Conservation (phyloP, 1,139 yeast genomes). For the Taphrina sp. region DNA sequence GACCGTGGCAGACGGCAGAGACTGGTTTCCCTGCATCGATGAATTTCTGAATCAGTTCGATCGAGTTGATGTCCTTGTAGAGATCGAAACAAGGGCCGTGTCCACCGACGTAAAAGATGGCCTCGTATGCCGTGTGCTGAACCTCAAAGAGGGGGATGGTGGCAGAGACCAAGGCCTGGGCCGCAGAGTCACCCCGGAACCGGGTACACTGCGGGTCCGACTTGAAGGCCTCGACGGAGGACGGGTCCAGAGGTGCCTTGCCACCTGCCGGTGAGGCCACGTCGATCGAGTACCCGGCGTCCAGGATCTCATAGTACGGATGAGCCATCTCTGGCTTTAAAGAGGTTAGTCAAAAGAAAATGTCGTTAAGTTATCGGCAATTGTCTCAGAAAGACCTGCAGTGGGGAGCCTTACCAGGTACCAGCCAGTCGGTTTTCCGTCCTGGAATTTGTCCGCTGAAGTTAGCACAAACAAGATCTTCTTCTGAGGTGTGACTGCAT, state of each 20-base stretch:
- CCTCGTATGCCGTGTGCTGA: slow-evolving; percentile 19
- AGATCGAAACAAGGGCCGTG: slow-evolving; percentile 35
- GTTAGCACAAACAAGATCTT: slow-evolving; percentile 6
- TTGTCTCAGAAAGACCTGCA: too few species aligned
- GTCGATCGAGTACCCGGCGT: slow-evolving; percentile 41
- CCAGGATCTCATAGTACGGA: slow-evolving; percentile 35
- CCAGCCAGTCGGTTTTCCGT: slow-evolving; percentile 3
- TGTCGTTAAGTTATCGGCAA: too few species aligned
- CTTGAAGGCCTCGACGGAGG: slow-evolving; percentile 40
- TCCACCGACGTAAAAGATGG: slow-evolving; percentile 29
- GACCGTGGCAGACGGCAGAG: slow-evolving; percentile 68
- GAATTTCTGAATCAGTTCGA: slow-evolving; percentile 38
- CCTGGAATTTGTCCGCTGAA: slow-evolving; percentile 1
- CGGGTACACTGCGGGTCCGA: slow-evolving; percentile 36
- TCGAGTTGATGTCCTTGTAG: slow-evolving; percentile 34
- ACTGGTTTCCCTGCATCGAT: slow-evolving; percentile 52
- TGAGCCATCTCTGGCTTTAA: slow-evolving; percentile 15
- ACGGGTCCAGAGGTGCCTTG: slow-evolving; percentile 39
- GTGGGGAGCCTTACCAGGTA: too few species aligned
- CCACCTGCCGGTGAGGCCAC: slow-evolving; percentile 29
- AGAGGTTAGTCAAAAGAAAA: too few species aligned
- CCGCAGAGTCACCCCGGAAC: slow-evolving; percentile 1
- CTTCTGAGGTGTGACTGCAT: slow-evolving; percentile 1
- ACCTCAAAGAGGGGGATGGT: slow-evolving; percentile 7
- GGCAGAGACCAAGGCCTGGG: not conserved